A percentile compares a stretch with the other conserved stretches of the same genome.
Conservation (phyloP, 2,329 filamentous ascomycete species). For the Colletotrichum aenigma region DNA sequence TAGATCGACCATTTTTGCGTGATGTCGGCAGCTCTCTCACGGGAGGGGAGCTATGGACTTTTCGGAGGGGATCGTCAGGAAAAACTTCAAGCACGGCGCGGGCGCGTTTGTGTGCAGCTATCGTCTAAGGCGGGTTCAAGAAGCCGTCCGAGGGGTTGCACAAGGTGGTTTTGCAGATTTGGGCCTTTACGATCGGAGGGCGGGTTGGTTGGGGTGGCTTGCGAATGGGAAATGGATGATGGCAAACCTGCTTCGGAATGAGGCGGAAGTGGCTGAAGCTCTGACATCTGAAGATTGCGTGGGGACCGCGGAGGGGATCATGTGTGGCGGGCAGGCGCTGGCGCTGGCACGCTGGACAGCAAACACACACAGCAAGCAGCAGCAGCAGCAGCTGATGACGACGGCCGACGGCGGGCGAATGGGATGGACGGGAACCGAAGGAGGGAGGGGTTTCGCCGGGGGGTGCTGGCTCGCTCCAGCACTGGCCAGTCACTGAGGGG, state of each 20-base stretch:
- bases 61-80: neutral
- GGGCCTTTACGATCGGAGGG: neutral
- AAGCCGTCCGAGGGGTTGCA: neutral
- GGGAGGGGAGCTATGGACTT: neutral
- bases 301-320: neutral
- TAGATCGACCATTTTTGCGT: slow-evolving; percentile 49
- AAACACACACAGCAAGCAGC: neutral
- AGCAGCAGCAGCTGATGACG: neutral
- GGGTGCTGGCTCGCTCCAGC: neutral
- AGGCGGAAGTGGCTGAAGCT: slow-evolving; percentile 20
- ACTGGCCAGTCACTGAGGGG: neutral
- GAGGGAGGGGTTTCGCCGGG: neutral
- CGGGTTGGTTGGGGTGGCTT: neutral
- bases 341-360: neutral
- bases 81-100: neutral
- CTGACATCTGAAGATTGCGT: slow-evolving; percentile 16
- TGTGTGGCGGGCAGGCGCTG: neutral
- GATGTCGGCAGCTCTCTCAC: neutral
- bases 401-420: slow-evolving; percentile 12
- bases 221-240: neutral
- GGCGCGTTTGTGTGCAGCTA: neutral
- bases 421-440: neutral
- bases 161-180: neutral
- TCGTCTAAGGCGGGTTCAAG: neutral
- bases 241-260: slow-evolving; percentile 16